phyloP scores from a whole-genome alignment of 1,284 basidiomycete genomes.

The Ustilago cynodontis region DNA sequence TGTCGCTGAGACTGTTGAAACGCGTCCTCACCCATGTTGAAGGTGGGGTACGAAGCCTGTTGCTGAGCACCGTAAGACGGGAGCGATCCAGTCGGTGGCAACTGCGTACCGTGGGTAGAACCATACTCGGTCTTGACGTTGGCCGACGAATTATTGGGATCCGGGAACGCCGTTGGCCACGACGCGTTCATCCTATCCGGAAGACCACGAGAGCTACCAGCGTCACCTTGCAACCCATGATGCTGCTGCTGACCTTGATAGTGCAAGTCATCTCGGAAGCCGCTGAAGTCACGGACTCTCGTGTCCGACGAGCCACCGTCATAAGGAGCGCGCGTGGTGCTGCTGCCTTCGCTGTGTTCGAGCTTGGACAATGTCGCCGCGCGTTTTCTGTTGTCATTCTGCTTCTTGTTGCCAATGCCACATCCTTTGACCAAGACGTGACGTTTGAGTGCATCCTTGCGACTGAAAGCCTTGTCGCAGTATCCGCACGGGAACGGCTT shows the following conservation, averaged over 20 bases:
- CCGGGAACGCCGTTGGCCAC: slow-evolving; percentile 20
- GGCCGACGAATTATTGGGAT: slow-evolving; percentile 2
- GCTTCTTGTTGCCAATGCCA: slow-evolving; percentile 54
- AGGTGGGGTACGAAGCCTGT: slow-evolving; percentile 30
- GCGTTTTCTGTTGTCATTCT: slow-evolving; percentile 32
- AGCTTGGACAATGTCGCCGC: slow-evolving; percentile 45
- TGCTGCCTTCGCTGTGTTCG: slow-evolving; percentile 29
- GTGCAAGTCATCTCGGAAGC: slow-evolving; percentile 32
- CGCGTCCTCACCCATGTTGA: slow-evolving; percentile 21
- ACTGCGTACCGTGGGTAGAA: slow-evolving; percentile 8
- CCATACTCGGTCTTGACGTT: slow-evolving; percentile 16
- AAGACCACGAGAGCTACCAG: slow-evolving; percentile 23
- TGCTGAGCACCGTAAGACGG: slow-evolving; percentile 19
- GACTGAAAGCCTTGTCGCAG: slow-evolving; percentile 63
- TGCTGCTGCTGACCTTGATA: slow-evolving; percentile 34
- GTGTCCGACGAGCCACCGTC: slow-evolving; percentile 30
- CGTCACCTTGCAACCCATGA: slow-evolving; percentile 20
- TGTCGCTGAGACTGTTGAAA: slow-evolving; percentile 26
- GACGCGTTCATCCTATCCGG: slow-evolving; percentile 19
- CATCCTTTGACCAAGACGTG: slow-evolving; percentile 61
- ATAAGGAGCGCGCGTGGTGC: slow-evolving; percentile 18
- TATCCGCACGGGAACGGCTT: slow-evolving; percentile 61
- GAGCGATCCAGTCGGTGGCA: slow-evolving; percentile 11
- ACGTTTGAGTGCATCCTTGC: slow-evolving; percentile 64
- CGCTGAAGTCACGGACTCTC: slow-evolving; percentile 24